These are phyloP conservation scores for Geosmithia putterillii DNA, from an alignment of 2,329 filamentous ascomycete species.

Conservation along the genomic window DNA sequence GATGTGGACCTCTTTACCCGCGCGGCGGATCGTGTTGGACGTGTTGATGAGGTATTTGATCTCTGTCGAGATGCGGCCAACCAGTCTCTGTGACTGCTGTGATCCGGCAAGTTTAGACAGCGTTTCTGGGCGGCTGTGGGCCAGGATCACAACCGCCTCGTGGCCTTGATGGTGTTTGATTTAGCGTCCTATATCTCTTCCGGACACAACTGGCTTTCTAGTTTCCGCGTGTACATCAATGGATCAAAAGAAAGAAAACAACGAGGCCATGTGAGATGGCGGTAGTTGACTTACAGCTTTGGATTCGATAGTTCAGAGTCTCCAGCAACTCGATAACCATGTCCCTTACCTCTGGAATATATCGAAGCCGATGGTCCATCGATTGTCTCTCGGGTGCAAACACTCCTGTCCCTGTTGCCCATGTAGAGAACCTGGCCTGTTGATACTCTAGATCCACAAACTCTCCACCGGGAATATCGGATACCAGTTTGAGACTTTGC, in stretches of 20 bases:
- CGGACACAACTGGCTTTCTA: not conserved
- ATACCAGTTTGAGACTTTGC: constrained; percentile 1
- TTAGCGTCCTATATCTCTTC: too few species aligned
- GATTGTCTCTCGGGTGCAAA: constrained; percentile 4
- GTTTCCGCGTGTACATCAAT: not conserved
- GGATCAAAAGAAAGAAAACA: not conserved
- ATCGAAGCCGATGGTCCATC: constrained; percentile 7
- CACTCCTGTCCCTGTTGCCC: constrained; percentile 6
- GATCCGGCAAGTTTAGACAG: too few species aligned
- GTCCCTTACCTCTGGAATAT: constrained; percentile 4
- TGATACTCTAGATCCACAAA: constrained; percentile 7
- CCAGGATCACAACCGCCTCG: too few species aligned
- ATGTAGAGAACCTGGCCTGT: constrained; percentile 7
- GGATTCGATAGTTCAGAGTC: constrained; percentile 2
- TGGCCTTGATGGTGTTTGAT: too few species aligned
- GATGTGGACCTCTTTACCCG: constrained; percentile 5
- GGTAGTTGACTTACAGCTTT: constrained; percentile 1
- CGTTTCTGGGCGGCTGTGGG: too few species aligned
- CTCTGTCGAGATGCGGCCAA: not conserved
- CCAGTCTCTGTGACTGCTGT: too few species aligned
- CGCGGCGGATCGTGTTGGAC: constrained; percentile 9
- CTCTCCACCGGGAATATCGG: constrained; percentile 2
- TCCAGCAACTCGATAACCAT: constrained; percentile 6
- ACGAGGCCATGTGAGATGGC: not conserved
- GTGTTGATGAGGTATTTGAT: constrained; percentile 4